A percentile compares a stretch with the other conserved stretches of the same genome.
phyloP scores from a whole-genome alignment of 345 rosid genomes.

The Hypericum perforatum region DNA sequence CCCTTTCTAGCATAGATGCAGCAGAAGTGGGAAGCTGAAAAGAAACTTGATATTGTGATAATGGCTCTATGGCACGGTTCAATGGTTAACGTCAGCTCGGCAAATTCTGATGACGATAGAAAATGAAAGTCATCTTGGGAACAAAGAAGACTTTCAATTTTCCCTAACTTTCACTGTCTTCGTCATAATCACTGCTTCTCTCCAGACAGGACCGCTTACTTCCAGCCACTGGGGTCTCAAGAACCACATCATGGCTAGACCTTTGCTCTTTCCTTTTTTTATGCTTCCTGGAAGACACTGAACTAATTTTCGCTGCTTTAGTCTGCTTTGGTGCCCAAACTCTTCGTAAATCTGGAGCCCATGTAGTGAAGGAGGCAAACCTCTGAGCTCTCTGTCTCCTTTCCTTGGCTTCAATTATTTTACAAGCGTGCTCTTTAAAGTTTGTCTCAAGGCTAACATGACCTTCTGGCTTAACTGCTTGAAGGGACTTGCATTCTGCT shows the following conservation, averaged over 20 bases:
- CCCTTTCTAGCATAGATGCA: no score
- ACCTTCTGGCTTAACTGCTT: conserved; percentile 16
- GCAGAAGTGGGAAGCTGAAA: no score
- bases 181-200: conserved; percentile 19
- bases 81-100: no score
- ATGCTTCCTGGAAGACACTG: conserved; percentile 27
- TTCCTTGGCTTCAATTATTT: conserved; percentile 52
- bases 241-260: conserved; percentile 46
- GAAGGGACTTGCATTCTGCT: conserved; percentile 23
- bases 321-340: conserved; percentile 87
- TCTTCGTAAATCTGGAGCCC: conserved; percentile 80
- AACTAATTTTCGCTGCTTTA: conserved; percentile 21
- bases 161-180: conserved; percentile 21
- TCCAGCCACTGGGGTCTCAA: conserved; percentile 69
- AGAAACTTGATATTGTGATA: no score
- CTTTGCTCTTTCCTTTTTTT: conserved; percentile 44
- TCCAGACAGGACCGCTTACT: conserved; percentile 25
- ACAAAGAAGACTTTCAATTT: neutral
- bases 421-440: conserved; percentile 29
- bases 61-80: no score
- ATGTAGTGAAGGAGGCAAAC: conserved; percentile 66
- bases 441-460: conserved; percentile 17
- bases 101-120: no score
- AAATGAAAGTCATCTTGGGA: no score
- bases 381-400: conserved; percentile 77